A percentile compares a stretch with the other conserved stretches of the same genome.
Conservation (phyloP, 805 yeast species). For the Candida takata region DNA sequence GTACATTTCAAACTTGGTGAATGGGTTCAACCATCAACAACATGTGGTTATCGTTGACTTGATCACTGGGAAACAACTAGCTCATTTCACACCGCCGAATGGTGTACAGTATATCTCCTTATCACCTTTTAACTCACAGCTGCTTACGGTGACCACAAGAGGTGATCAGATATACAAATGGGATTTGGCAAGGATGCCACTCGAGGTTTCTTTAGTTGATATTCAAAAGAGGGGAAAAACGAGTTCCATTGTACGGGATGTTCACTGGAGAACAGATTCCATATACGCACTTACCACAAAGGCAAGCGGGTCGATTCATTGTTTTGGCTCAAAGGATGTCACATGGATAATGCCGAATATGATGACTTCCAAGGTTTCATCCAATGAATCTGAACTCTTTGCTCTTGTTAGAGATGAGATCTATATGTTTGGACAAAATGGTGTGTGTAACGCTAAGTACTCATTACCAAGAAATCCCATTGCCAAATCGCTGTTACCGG, state of each 20-base stretch:
- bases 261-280: conserved; percentile 47
- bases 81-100: conserved; percentile 49
- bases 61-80: conserved; percentile 29
- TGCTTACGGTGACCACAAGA: conserved; percentile 46
- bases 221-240: conserved; percentile 59
- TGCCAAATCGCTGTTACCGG: conserved; percentile 20
- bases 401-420: conserved; percentile 11
- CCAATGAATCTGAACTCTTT: conserved; percentile 5
- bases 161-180: conserved; percentile 62
- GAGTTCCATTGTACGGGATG: conserved; percentile 41
- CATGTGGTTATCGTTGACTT: conserved; percentile 44
- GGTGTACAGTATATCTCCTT: conserved; percentile 55
- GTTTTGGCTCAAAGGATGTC: conserved; percentile 35
- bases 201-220: conserved; percentile 47
- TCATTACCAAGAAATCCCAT: conserved; percentile 31
- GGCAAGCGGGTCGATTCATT: conserved; percentile 54
- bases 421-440: conserved; percentile 21
- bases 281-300: conserved; percentile 43
- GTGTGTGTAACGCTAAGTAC: conserved; percentile 29
- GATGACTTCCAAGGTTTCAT: conserved; percentile 6
- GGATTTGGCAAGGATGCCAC: conserved; percentile 50
- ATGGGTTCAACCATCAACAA: conserved; percentile 17
- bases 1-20: conserved; percentile 14
- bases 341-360: conserved; percentile 22
- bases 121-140: conserved; percentile 52